Evolutionary conservation across 192 early-diverging fungal species (phyloP).

Genomic region (Entomortierella chlamydospora): DNA sequence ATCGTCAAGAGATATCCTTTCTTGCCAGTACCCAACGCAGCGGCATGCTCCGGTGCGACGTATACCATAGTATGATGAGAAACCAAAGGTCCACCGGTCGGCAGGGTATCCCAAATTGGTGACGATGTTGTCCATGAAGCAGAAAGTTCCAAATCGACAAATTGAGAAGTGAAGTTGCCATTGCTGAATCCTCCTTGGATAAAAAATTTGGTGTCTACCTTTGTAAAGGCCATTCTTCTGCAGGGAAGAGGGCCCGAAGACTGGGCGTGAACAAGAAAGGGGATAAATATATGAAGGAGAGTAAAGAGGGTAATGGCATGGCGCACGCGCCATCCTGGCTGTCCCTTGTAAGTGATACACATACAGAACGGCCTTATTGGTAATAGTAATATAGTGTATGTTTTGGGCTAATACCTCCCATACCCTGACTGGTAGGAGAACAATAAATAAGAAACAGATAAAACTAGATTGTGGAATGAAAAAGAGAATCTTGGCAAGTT

Average conservation of each 20-base stretch:
- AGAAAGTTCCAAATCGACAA: slow-evolving; percentile 14
- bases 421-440: too few species aligned
- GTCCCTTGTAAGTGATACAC: too few species aligned
- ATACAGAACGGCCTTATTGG: too few species aligned
- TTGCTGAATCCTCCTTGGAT: slow-evolving; percentile 32
- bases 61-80: slow-evolving; percentile 23
- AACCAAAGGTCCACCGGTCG: slow-evolving; percentile 1
- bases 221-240: slow-evolving; percentile 18
- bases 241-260: background rate
- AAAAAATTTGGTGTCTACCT: slow-evolving; percentile 12
- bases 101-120: slow-evolving; percentile 3
- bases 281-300: background rate
- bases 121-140: slow-evolving; percentile 8
- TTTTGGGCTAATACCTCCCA: too few species aligned
- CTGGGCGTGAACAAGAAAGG: slow-evolving; percentile 5
- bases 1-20: slow-evolving; percentile 9
- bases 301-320: too few species aligned
- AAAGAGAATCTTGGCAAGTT: too few species aligned
- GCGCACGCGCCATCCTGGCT: too few species aligned
- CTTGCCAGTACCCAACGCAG: slow-evolving; percentile 5
- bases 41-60: slow-evolving; percentile 6
- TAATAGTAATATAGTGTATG: too few species aligned
- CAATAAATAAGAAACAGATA: too few species aligned
- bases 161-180: background rate
- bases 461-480: too few species aligned